These are phyloP conservation scores for Rhodamnia rubescens DNA, from an alignment of 345 rosid species.

Conservation along the genomic window DNA sequence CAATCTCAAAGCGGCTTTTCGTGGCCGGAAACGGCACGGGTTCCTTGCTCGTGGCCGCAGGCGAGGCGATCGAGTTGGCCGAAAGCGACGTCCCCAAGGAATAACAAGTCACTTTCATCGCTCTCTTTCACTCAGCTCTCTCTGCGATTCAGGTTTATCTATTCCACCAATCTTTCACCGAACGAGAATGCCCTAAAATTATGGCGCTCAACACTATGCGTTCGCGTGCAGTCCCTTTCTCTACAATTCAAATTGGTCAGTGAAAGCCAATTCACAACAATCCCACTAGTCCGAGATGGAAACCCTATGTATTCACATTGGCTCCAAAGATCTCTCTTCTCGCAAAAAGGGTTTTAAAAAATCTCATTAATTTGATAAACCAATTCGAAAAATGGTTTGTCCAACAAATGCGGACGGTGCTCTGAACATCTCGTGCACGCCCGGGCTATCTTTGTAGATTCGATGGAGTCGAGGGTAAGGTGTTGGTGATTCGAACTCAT, in stretches of 20 bases:
- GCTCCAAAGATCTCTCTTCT: background rate
- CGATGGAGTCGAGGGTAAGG: background rate
- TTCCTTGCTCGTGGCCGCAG: background rate
- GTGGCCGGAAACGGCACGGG: rapidly evolving
- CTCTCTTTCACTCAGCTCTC: background rate
- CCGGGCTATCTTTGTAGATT: background rate
- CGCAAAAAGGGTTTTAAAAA: background rate
- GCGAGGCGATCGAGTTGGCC: background rate
- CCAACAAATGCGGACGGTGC: background rate
- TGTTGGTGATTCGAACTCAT: background rate
- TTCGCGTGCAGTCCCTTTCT: background rate
- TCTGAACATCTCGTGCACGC: background rate
- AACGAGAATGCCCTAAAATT: background rate
- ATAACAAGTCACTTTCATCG: background rate
- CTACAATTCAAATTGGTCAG: background rate
- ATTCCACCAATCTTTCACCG: background rate
- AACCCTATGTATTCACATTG: background rate
- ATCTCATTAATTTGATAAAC: background rate
- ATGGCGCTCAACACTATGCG: background rate
- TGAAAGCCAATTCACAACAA: background rate
- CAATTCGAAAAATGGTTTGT: background rate
- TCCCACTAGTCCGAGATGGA: background rate
- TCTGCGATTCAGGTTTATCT: background rate
- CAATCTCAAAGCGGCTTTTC: background rate
- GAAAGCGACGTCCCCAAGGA: background rate